Evolutionary conservation across 2,329 filamentous ascomycete species (phyloP).

Genomic region (Fusarium torulosum): DNA sequence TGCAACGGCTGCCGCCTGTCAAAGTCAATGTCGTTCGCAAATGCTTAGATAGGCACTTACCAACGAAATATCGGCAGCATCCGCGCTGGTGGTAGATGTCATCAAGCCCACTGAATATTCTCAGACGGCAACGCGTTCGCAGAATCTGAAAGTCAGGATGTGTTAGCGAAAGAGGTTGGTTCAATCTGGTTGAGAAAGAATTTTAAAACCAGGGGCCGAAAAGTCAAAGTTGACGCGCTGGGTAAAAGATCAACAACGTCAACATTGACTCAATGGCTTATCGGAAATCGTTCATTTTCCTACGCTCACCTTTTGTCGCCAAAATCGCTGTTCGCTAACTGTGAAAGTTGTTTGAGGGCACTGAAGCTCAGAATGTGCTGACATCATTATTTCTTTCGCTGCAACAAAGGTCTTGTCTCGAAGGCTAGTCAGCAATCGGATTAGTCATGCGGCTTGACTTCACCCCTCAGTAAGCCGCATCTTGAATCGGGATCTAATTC

Average conservation of each 20-base stretch:
- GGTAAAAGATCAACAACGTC: conserved; percentile 25
- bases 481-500: background rate
- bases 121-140: no score
- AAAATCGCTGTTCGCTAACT: no score
- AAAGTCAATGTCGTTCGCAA: background rate
- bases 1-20: conserved; percentile 19
- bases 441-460: background rate
- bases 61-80: conserved; percentile 30
- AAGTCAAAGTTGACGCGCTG: conserved; percentile 1
- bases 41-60: background rate
- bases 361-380: background rate
- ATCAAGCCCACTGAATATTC: background rate
- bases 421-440: background rate
- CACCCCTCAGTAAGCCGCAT: background rate
- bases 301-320: no score
- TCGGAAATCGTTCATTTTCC: no score
- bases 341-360: background rate
- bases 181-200: background rate
- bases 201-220: background rate
- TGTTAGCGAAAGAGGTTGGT: fast-evolving
- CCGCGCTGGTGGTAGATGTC: conserved; percentile 15
- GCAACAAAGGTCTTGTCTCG: no score
- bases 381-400: background rate
- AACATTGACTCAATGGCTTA: background rate
- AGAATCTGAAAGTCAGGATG: no score